Evolutionary conservation across 495 filamentous ascomycete genomes (phyloP), one percentile per base, ranked within the genome.

Genomic region (Sordaria brevicollis): DNA sequence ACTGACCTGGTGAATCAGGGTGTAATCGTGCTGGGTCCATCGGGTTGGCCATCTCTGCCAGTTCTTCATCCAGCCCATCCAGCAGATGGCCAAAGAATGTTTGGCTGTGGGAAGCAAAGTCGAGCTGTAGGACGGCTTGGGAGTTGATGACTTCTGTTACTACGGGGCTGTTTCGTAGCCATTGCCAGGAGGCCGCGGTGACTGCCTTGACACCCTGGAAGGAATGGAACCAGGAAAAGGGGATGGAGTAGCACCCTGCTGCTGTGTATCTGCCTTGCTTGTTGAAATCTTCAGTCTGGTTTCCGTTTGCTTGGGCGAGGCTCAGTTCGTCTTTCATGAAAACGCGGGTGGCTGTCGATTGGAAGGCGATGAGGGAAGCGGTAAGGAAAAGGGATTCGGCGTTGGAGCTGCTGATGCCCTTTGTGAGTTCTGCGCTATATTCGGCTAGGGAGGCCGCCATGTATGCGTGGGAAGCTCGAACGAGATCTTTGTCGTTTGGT

Each of bases 161-260:
- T 5, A 84, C 81, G 7, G 80, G 77, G 72, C 84, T 86, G 31
- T 75, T 76, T 13, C 86, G 77, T 11, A 88, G 75, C 79, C 83
- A 88, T 54, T 83, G 83, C 83, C 83, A 85, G 13, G 81, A 83
- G 7, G 82, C 79, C 7, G 83, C 81, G 2, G 83, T 83, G 70
- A 84, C 78, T 29, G 84, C 82, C 62, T 88, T 87, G 65, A 87
- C 83, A 15, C 86, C 86, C 68, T 87, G 86, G 74, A 87, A 87
- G n/a, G 85, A 81, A 69, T 87, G 84, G 66, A 88, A 87, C 84
- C 83, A 87, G 0, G 83, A 81, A 6, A 87, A 74, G 11, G 86
- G 86, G 21, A 87, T 74, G 6, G 75, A 73, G 71, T 88, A 87
- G 31, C 77, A 72, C 4, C 77, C 74, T 0, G 76, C 67, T 7